Evolutionary conservation across 2,329 filamentous ascomycete species (phyloP).

Genomic region (Clonostachys byssicola): DNA sequence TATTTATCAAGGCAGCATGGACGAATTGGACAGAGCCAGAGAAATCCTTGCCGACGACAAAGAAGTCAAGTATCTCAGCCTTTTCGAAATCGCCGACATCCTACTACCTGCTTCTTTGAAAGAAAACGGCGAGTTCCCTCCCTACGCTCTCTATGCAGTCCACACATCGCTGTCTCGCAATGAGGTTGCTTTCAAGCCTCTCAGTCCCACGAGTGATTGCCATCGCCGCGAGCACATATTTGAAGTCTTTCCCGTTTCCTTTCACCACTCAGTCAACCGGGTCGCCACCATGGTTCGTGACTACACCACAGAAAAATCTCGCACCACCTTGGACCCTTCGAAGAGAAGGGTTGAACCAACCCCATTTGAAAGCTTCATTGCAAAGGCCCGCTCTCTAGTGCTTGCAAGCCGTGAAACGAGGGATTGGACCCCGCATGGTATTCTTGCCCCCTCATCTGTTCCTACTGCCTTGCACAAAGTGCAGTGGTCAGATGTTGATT

Average conservation of each 20-base stretch:
- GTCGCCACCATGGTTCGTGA: conserved; percentile 24
- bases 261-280: conserved; percentile 19
- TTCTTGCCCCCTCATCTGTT: conserved; percentile 23
- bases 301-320: conserved; percentile 5
- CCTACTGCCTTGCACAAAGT: conserved; percentile 9
- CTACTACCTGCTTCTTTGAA: conserved; percentile 32
- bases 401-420: conserved; percentile 44
- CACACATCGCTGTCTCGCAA: conserved; percentile 59
- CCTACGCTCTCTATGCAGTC: conserved; percentile 61
- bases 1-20: conserved; percentile 42
- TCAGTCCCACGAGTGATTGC: conserved; percentile 40
- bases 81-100: conserved; percentile 44
- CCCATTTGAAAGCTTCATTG: conserved; percentile 37
- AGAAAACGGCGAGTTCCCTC: conserved; percentile 29
- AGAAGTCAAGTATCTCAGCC: conserved; percentile 38
- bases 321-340: not conserved
- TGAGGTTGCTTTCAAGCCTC: conserved; percentile 54
- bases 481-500: conserved; percentile 21
- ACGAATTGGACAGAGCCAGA: conserved; percentile 40
- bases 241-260: conserved; percentile 40
- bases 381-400: conserved; percentile 44
- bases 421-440: conserved; percentile 44
- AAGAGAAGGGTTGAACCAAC: conserved; percentile 6
- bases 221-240: conserved; percentile 52
- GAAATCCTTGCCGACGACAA: conserved; percentile 27